A percentile compares a stretch with the other conserved stretches of the same genome.
phyloP scores from a whole-genome alignment of 1,284 basidiomycete genomes.

The Tetrapyrgos nigripes region DNA sequence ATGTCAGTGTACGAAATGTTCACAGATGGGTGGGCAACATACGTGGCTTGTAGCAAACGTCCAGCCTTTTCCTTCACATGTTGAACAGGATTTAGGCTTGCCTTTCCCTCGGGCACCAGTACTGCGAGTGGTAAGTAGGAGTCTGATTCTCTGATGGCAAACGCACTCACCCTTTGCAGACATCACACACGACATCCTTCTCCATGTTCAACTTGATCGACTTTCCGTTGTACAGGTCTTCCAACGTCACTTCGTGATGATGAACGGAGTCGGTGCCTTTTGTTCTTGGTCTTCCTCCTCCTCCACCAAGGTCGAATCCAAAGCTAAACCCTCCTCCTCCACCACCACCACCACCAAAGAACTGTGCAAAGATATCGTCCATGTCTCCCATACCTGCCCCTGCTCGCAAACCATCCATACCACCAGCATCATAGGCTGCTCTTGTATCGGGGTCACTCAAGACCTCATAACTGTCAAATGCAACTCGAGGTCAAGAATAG shows the following conservation, averaged over 20 bases:
- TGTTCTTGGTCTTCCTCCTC: slow-evolving; percentile 47
- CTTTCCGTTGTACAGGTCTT: slow-evolving; percentile 94
- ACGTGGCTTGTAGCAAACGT: slow-evolving; percentile 69
- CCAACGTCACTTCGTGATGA: slow-evolving; percentile 86
- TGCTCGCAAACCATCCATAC: slow-evolving; percentile 71
- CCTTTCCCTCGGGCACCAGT: slow-evolving; percentile 83
- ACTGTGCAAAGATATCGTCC: slow-evolving; percentile 80
- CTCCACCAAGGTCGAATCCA: slow-evolving; percentile 60
- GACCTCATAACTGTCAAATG: slow-evolving; percentile 76
- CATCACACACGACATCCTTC: slow-evolving; percentile 80
- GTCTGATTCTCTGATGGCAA: neutral
- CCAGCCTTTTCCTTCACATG: slow-evolving; percentile 87
- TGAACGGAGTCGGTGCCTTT: slow-evolving; percentile 80
- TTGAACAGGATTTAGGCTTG: slow-evolving; percentile 82
- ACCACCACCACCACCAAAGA: slow-evolving; percentile 60
- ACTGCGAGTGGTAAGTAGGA: slow-evolving; percentile 43
- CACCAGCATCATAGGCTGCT: slow-evolving; percentile 82
- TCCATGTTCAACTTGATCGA: slow-evolving; percentile 90
- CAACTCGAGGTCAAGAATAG: slow-evolving; percentile 12
- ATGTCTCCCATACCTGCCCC: slow-evolving; percentile 53
- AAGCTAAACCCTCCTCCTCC: slow-evolving; percentile 52
- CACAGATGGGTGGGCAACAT: slow-evolving; percentile 17
- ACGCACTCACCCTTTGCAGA: slow-evolving; percentile 78
- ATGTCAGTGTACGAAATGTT: neutral
- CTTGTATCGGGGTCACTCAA: slow-evolving; percentile 81